Conservation (phyloP, 495 filamentous ascomycete species). For the Podospora pseudopauciseta region DNA sequence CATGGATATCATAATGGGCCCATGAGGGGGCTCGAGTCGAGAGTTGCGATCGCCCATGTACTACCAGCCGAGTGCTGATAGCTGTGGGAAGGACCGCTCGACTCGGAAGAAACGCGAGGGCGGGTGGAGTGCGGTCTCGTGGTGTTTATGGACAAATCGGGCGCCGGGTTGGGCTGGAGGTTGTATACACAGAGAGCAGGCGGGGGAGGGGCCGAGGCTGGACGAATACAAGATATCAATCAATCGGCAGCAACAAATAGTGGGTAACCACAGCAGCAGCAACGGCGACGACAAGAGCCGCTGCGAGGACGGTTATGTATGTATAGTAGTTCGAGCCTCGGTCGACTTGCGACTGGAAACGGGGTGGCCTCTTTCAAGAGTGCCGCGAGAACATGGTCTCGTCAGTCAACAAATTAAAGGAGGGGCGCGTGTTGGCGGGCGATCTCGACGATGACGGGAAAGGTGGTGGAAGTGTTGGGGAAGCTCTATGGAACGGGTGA, state of each 20-base stretch:
- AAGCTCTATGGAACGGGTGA: constrained; percentile 4
- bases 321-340: constrained; percentile 10
- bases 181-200: constrained; percentile 1
- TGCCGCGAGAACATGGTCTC: constrained; percentile 22
- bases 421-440: constrained; percentile 3
- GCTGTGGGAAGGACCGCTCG: constrained; percentile 15
- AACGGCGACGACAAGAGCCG: background rate
- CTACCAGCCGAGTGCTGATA: constrained; percentile 23
- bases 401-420: constrained; percentile 9
- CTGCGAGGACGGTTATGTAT: constrained; percentile 13
- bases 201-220: background rate
- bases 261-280: background rate
- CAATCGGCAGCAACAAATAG: background rate
- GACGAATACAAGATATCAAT: constrained; percentile 7
- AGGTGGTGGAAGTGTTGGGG: background rate
- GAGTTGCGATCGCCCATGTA: constrained; percentile 31
- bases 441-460: background rate
- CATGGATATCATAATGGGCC: constrained; percentile 54
- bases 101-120: background rate
- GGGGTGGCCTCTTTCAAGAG: constrained; percentile 10
- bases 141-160: background rate
- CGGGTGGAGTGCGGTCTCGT: background rate
- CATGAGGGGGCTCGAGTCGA: constrained; percentile 32
- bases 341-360: constrained; percentile 19
- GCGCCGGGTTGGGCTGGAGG: constrained; percentile 1